Base-by-base conservation (phyloP, 2,329 filamentous ascomycete species). In the Colletotrichum chlorophyti region DNA sequence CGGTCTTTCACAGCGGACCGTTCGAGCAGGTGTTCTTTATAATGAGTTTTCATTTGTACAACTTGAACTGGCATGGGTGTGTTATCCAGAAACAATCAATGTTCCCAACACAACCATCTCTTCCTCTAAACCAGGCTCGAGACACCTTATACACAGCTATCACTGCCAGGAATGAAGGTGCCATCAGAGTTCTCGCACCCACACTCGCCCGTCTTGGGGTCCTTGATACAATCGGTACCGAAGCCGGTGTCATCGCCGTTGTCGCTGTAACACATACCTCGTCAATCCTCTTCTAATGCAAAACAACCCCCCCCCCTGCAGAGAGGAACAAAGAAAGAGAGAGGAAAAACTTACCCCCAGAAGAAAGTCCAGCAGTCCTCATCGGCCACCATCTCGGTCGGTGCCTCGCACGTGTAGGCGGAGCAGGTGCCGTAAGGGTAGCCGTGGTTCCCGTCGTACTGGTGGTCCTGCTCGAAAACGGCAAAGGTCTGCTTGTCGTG, bases 311-410 rank as follows among this genome's bases (percentile, higher is more conserved):
- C 12, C 3, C 14, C 3, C 1, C 5, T 31, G 23, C 4, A n/a
- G n/a, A n/a, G n/a, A n/a, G n/a, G n/a, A n/a, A n/a, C n/a, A n/a
- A n/a, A n/a, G n/a, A n/a, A n/a, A n/a, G n/a, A n/a, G n/a, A n/a
- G n/a, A n/a, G n/a, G n/a, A n/a, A n/a, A n/a, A 17, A 53, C 55
- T 59, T 37, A 59, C 55, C 55, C 55, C 55, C 55, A 59, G 55
- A 59, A 59, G 38, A 59, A 59, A 2, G 55, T 59, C 55, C 55
- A 59, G 51, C 55, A 59, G 37, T 59, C 55, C 19, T 14, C 51
- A 14, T 59, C 55, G 4, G 31, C 26, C 3, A 53, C 43, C 55
- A 55, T 59, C 51, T 59, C 15, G 6, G 55, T 19, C 2, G 55
- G 55, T 9, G 51, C 29, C 7, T n/a, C 15, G 51, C 55, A 59